Base-by-base conservation (phyloP, 2,329 filamentous ascomycete genomes). In the Ceratocystiopsis brevicomis region DNA sequence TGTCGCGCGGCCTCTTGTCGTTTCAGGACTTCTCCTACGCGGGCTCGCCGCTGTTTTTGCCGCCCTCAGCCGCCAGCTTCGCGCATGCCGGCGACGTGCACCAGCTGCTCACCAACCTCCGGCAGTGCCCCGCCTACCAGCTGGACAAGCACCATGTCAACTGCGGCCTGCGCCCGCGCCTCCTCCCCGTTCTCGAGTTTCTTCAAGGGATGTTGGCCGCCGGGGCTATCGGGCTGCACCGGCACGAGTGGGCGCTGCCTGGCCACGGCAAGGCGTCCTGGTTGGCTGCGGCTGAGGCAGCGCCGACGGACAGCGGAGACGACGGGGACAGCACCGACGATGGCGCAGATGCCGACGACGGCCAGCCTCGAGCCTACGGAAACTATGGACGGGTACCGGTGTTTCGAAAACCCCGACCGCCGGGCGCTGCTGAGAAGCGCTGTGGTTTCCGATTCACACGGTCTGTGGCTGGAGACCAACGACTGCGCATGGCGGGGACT, bases 71-170 rank as follows among this genome's bases (percentile, higher is more conserved):
- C n/a, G 39, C 37, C 8, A 21, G 38, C 18, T 32, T 43, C 40
- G 45, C 35, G 37, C 37, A 44, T 11, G 37, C 45, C 40, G 65
- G 75, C n/a, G 75, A 81, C 47, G 61, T 84, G 3, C 66, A 73
- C 44, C 62, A 68, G 21, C 54, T 86, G 1, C 55, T 86, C 15
- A 60, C 70, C 11, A 65, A 66, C 0, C 61, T 86, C 18, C 68
- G 73, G 35, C 75, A 84, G 57, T 76, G 71, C 41, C 76, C 81
- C 1, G 69, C 67, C 44, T 86, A 86, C 54, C 81, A 86, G 56
- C 69, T 86, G 46, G 79, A 87, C 57, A 70, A 69, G 49, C 66
- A 84, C 53, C 81, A 87, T 56, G 67, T 67, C 1, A 80, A 85
- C 56, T 87, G 81, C 53, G 81, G 81, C 1, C 63, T 83, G 35